Conservation (phyloP, 306 rosid genomes). For the Prunus mira region DNA sequence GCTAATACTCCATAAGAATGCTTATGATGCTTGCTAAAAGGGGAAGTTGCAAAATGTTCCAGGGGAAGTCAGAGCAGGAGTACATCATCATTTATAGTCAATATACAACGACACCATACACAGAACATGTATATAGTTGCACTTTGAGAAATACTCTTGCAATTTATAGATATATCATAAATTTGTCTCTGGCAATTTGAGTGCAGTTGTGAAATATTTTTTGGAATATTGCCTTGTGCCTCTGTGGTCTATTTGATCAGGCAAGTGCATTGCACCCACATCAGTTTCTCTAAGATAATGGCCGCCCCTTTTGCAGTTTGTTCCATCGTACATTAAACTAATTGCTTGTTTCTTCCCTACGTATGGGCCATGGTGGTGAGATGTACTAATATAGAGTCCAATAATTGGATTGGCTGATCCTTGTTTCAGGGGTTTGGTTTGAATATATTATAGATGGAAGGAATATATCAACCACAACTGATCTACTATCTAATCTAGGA, state of each 20-base stretch:
- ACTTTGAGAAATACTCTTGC: neutral
- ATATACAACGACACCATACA: neutral
- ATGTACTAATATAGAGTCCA: neutral
- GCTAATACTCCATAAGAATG: neutral
- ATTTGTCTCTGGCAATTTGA: neutral
- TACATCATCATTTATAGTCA: neutral
- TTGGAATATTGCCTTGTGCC: neutral
- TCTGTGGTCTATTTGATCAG: neutral
- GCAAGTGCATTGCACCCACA: neutral
- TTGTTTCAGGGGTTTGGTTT: neutral
- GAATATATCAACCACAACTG: neutral
- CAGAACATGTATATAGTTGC: neutral
- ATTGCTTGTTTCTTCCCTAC: neutral
- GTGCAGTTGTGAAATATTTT: neutral
- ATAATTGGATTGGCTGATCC: neutral
- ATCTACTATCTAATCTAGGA: neutral
- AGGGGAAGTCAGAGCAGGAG: neutral
- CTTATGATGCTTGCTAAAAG: neutral
- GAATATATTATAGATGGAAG: neutral
- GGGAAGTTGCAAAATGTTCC: neutral
- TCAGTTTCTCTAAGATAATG: neutral
- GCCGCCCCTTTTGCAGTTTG: neutral
- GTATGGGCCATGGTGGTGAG: neutral
- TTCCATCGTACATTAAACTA: neutral
- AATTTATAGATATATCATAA: neutral